Conservation (phyloP, 257 asterid species). For the Paulownia fortunei region DNA sequence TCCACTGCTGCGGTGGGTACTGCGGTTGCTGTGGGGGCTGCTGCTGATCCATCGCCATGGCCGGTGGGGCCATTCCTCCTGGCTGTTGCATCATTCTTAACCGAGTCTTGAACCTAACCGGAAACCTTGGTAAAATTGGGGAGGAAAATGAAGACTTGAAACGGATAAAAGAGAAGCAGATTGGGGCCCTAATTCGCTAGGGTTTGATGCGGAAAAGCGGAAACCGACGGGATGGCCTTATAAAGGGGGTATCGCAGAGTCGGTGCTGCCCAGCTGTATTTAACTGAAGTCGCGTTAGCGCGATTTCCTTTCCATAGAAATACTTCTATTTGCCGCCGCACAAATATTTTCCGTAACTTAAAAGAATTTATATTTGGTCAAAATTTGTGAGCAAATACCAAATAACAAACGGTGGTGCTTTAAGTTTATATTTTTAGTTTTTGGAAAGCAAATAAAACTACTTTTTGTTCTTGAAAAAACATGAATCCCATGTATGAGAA, state of each 20-base stretch:
- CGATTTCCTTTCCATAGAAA: constrained; percentile 6
- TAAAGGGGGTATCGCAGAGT: constrained; percentile 12
- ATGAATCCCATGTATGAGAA: no score
- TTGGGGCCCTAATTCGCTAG: constrained; percentile 46
- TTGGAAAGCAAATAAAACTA: no score
- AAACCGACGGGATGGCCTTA: not conserved
- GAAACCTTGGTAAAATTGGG: constrained; percentile 18
- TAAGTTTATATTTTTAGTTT: no score
- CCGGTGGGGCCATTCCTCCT: constrained; percentile 68
- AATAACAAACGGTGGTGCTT: no score
- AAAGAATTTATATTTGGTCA: no score
- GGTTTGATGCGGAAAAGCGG: constrained; percentile 30
- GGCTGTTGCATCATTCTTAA: constrained; percentile 82
- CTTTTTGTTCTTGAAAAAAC: no score
- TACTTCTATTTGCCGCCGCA: not conserved
- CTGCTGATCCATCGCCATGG: constrained; percentile 64
- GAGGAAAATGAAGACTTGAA: not conserved
- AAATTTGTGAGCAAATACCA: no score
- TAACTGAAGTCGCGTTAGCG: constrained; percentile 24
- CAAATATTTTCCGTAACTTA: no score
- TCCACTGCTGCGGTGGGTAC: constrained; percentile 54
- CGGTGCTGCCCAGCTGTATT: constrained; percentile 10
- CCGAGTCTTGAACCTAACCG: constrained; percentile 35
- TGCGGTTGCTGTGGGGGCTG: constrained; percentile 64
- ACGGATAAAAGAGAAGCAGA: not conserved